Evolutionary conservation across 352 stramenopile genomes (phyloP), one percentile per base, ranked within the genome.

Genomic region (Globisporangium carolinianum): DNA sequence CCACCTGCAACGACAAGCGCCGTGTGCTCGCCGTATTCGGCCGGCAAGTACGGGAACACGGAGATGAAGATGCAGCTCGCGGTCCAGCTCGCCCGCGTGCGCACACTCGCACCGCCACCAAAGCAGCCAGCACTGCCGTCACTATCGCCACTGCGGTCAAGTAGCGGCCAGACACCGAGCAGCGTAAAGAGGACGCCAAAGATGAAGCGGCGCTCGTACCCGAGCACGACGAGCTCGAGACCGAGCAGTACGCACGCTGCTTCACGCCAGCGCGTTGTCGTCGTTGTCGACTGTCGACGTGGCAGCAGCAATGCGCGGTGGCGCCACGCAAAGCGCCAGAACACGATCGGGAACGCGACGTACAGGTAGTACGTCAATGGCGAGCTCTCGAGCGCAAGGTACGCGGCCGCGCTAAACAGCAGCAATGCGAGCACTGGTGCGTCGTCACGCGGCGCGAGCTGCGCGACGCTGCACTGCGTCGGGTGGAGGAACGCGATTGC

Each of bases 351-450:
- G 60, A 91, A 95, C 15, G 71, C 36, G 43, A 86, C 50, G 60
- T 95, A 93, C 15, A 89, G 62, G 46, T 87, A 91, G 52, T 95
- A 95, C 41, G 79, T 91, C 9, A 63, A 11, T n/a, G 85, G 80
- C 15, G 79, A 83, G 45, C 67, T 67, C 61, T 93, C 80, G 11
- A 93, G 70, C 17, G 62, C 66, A 36, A 91, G 61, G 47, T 81
- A 90, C 17, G 68, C 61, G 1, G 57, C 46, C 5, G 63, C 51
- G 0, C 48, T 45, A 10, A 83, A 78, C 11, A 66, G 59, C 10
- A 77, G 49, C 37, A 87, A 65, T 12, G 60, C 53, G 6, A 72
- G 66, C 42, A 53, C 6, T 43, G 39, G 39, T 2, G 39, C 9
- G 6, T 38, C 36, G 41, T 60, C 52, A 32, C 18, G n/a, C 3